A percentile compares a stretch with the other conserved stretches of the same genome.
phyloP scores from a whole-genome alignment of 139 green algal species.

The Chlorella sp. region DNA sequence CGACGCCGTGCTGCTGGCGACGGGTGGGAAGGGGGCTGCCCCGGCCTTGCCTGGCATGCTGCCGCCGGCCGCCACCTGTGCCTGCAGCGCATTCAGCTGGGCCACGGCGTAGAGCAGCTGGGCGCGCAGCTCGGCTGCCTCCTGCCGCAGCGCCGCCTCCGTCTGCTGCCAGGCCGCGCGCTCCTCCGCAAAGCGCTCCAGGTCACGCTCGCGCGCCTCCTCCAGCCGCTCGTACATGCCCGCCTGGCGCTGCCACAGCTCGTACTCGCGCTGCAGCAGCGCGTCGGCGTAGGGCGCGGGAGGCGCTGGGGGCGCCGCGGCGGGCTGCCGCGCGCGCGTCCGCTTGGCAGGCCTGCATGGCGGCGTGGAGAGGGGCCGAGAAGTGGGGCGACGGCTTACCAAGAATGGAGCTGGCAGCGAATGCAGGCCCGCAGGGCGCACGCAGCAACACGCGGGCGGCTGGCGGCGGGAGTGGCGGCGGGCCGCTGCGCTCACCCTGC shows the following conservation, averaged over 20 bases:
- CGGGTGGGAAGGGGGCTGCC: not conserved
- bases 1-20: too few relatives aligned
- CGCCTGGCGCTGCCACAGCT: constrained; percentile 49
- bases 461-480: too few relatives aligned
- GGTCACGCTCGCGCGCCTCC: constrained; percentile 16
- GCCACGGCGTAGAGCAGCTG: constrained; percentile 38
- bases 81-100: not conserved
- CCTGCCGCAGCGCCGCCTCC: constrained; percentile 28
- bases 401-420: too few relatives aligned
- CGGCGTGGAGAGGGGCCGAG: too few relatives aligned
- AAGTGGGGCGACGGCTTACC: too few relatives aligned
- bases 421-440: too few relatives aligned
- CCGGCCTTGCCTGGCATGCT: not conserved
- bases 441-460: too few relatives aligned
- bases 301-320: too few relatives aligned
- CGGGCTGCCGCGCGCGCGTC: too few relatives aligned
- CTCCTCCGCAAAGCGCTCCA: constrained; percentile 18
- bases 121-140: constrained; percentile 39
- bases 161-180: constrained; percentile 18
- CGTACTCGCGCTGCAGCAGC: constrained; percentile 39
- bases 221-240: constrained; percentile 33
- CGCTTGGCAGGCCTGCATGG: too few relatives aligned
- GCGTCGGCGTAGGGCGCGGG: constrained; percentile 18
- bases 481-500: too few relatives aligned
- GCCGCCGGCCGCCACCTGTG: not conserved